Evolutionary conservation across 2,329 filamentous ascomycete genomes (phyloP), one percentile per base, ranked within the genome.

Genomic region (Stagonosporopsis vannaccii): DNA sequence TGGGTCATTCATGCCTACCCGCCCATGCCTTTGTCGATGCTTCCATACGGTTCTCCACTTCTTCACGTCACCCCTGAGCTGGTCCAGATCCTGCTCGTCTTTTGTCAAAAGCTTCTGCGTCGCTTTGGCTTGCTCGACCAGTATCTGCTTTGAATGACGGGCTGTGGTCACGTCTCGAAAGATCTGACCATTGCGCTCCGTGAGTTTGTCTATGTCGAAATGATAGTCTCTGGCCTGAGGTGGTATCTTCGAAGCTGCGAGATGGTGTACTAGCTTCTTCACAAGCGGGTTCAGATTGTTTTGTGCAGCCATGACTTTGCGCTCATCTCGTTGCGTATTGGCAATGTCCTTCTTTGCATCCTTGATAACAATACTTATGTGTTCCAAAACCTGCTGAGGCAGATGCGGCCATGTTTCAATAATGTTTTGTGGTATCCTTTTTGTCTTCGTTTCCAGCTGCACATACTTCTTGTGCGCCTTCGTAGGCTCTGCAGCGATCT

Each of bases 171-270:
- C 62, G 36, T 81, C 73, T 84, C 82, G 56, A 77, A 77, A 68
- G 35, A 72, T 51, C 25, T 72, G 60, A 26, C 71, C 69, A 59
- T 85, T 85, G n/a, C 82, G 82, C 64, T 87, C 84, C 8, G 88
- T 77, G 13, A 87, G 82, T 63, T 81, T 84, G 69, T 91, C 88
- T 60, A 87, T 87, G 66, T 89, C 83, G 42, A 91, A 84, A 45
- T 85, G 80, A 15, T 80, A 78, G 7, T 77, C 80, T 48, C 74
- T 75, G 37, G 75, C 75, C 2, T 82, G 79, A 0, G 85, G 85
- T 1, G 89, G 89, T 68, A 91, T 90, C n/a, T 87, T 87, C 47
- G 90, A 79, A 30, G 81, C 82, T 15, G 79, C 74, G 6, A 91
- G 76, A 66, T 87, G 88, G 43, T 79, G 81, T 32, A 82, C 75